Evolutionary conservation across 805 yeast species (phyloP).

Genomic region (Hanseniaspora osmophila): DNA sequence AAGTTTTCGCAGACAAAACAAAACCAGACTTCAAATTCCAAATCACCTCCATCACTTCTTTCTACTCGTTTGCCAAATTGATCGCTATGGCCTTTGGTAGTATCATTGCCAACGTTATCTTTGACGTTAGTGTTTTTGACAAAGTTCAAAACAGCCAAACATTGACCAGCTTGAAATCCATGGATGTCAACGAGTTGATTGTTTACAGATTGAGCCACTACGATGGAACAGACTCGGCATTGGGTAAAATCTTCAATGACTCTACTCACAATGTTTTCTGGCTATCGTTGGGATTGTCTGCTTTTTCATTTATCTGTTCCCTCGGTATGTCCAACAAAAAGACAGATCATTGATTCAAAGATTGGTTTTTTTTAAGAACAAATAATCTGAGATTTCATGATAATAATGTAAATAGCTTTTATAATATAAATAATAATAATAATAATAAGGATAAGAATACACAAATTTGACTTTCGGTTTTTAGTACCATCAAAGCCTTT

Average conservation of each 20-base stretch:
- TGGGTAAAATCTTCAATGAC: slow-evolving; percentile 9
- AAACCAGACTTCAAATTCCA: slow-evolving; percentile 10
- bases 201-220: slow-evolving; percentile 10
- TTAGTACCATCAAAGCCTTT: too few species aligned
- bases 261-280: slow-evolving; percentile 13
- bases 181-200: slow-evolving; percentile 11
- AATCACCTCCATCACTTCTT: slow-evolving; percentile 15
- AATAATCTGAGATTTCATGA: too few species aligned
- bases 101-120: slow-evolving; percentile 13
- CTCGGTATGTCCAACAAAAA: slow-evolving; percentile 11
- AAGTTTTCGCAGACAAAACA: slow-evolving; percentile 13
- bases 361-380: too few species aligned
- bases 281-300: slow-evolving; percentile 12
- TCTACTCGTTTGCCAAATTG: slow-evolving; percentile 14
- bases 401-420: neutral
- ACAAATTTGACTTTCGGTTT: too few species aligned
- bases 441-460: too few species aligned
- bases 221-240: slow-evolving; percentile 10
- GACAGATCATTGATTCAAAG: neutral
- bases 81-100: slow-evolving; percentile 17
- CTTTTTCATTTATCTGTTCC: slow-evolving; percentile 10
- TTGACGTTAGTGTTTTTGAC: slow-evolving; percentile 11
- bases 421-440: neutral
- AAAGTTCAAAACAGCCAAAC: slow-evolving; percentile 5
- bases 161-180: slow-evolving; percentile 4